Conservation (phyloP, 73 alveolate species). For the Blepharisma stoltei region DNA sequence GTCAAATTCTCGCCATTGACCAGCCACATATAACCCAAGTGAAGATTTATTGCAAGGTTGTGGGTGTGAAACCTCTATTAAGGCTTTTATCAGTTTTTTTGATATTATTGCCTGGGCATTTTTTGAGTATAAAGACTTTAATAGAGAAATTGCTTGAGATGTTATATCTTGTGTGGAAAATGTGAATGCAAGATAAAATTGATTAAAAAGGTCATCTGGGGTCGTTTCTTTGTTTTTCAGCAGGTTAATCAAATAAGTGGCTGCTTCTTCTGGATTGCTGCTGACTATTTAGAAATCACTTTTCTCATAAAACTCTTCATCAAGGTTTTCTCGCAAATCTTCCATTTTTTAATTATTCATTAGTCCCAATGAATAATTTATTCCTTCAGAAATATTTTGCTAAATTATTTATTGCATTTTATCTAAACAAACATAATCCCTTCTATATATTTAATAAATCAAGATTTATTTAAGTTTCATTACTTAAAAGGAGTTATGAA, state of each 20-base stretch:
- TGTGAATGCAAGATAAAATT: neutral
- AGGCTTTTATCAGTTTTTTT: neutral
- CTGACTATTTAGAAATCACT: neutral
- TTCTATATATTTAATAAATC: no score
- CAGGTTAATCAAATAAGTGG: neutral
- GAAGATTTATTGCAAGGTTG: no score
- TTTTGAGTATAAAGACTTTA: neutral
- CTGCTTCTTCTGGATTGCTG: neutral
- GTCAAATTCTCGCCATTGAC: neutral
- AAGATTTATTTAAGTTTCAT: no score
- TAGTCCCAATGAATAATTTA: no score
- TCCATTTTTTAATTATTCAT: no score
- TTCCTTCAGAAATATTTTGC: no score
- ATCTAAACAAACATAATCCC: no score
- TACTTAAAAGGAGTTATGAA: no score
- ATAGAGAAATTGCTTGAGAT: neutral
- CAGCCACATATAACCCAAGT: neutral
- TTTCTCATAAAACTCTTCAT: slow-evolving; percentile 15
- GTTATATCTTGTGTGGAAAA: neutral
- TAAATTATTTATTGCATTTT: no score
- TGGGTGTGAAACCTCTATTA: no score
- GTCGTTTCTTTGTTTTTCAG: neutral
- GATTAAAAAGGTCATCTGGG: slow-evolving; percentile 12
- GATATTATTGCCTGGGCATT: slow-evolving; percentile 15
- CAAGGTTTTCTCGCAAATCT: neutral